A percentile compares a stretch with the other conserved stretches of the same genome.
These are phyloP conservation scores for Senna tora DNA, from an alignment of 306 rosid species.

Conservation along the genomic window DNA sequence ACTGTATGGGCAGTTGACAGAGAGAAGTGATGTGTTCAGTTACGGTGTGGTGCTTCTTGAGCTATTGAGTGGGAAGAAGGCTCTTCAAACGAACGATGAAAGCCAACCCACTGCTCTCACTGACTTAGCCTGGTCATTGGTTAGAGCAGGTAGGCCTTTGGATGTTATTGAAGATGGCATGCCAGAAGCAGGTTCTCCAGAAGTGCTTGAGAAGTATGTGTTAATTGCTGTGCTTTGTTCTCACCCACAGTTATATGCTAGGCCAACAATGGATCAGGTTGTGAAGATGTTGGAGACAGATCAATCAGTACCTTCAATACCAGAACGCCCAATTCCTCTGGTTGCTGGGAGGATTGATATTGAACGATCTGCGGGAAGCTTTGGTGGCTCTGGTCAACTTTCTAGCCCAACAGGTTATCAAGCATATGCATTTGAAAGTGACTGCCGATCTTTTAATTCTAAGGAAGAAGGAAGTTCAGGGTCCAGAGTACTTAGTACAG, in stretches of 20 bases:
- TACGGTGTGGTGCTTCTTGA: conserved; percentile 91
- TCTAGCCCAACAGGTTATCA: conserved; percentile 68
- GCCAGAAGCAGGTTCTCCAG: conserved; percentile 65
- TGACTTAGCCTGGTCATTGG: conserved; percentile 93
- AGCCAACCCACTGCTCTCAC: conserved; percentile 67
- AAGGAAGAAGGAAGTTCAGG: conserved; percentile 46
- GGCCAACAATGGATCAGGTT: conserved; percentile 98
- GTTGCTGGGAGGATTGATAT: conserved; percentile 75
- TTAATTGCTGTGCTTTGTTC: conserved; percentile 85
- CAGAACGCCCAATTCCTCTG: conserved; percentile 78
- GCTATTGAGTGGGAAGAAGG: conserved; percentile 92
- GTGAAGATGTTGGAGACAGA: conserved; percentile 94
- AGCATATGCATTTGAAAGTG: conserved; percentile 46
- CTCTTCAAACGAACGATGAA: conserved; percentile 57
- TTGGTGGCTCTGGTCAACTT: conserved; percentile 60
- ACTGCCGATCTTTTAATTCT: conserved; percentile 35
- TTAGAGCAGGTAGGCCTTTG: conserved; percentile 60
- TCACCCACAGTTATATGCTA: conserved; percentile 89
- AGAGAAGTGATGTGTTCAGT: conserved; percentile 88
- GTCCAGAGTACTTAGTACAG: conserved; percentile 32
- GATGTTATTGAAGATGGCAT: conserved; percentile 83
- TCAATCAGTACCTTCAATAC: conserved; percentile 67
- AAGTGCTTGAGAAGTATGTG: conserved; percentile 82
- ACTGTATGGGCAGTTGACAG: conserved; percentile 89
- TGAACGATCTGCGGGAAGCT: conserved; percentile 62